A percentile compares a stretch with the other conserved stretches of the same genome.
Evolutionary conservation across 331 rosid genomes (phyloP).

Genomic region (Malus hybrid): DNA sequence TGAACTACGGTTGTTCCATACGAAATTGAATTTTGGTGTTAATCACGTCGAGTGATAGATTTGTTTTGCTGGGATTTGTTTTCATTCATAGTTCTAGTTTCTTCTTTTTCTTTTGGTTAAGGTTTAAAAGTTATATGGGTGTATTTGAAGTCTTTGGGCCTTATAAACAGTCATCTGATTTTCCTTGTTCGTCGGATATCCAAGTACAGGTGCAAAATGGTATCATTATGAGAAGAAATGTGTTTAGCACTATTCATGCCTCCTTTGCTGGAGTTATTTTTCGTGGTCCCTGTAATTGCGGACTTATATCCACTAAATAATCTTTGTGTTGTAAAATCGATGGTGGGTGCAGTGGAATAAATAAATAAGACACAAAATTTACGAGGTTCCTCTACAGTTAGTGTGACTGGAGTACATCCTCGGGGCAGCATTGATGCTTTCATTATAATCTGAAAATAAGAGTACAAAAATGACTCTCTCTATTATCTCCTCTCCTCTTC

Average conservation of each 20-base stretch:
- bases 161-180: neutral
- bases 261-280: neutral
- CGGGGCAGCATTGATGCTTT: no score
- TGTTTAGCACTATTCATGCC: neutral
- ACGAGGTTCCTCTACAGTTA: no score
- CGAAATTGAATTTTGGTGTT: neutral
- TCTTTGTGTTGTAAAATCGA: no score
- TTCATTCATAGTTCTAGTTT: neutral
- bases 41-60: neutral
- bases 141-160: neutral
- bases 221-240: neutral
- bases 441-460: no score
- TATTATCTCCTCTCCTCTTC: no score
- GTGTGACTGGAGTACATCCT: no score
- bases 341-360: no score
- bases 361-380: no score
- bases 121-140: neutral
- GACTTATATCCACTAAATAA: neutral
- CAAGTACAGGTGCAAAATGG: neutral
- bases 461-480: no score
- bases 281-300: neutral
- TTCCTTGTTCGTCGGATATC: neutral
- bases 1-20: neutral
- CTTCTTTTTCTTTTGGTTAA: neutral
- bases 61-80: neutral